Conservation (phyloP, 1,284 basidiomycete species). For the Marasmius sp. region DNA sequence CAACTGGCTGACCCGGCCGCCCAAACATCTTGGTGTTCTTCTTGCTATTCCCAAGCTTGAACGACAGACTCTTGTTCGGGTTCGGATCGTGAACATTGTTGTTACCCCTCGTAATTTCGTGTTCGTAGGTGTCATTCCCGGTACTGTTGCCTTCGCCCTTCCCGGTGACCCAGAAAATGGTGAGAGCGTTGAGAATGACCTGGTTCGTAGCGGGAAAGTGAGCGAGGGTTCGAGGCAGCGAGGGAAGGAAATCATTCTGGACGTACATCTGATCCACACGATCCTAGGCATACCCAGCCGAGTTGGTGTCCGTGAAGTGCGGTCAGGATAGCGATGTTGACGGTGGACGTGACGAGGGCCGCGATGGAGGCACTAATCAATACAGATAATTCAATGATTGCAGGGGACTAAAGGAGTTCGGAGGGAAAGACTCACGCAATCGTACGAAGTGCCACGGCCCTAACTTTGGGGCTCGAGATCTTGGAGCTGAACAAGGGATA, state of each 20-base stretch:
- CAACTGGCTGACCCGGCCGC: too few species aligned
- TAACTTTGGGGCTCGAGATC: not conserved
- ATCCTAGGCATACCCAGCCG: not conserved
- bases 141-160: not conserved
- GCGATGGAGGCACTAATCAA: not conserved
- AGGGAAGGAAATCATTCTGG: too few species aligned
- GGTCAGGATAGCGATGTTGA: not conserved
- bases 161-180: not conserved
- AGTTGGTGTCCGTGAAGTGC: not conserved
- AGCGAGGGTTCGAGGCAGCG: too few species aligned
- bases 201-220: too few species aligned
- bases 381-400: not conserved
- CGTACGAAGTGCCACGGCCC: not conserved
- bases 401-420: not conserved
- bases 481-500: not conserved
- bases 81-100: not conserved
- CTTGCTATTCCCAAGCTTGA: not conserved
- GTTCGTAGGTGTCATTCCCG: not conserved
- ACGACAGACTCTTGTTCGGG: not conserved
- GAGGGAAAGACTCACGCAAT: not conserved
- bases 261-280: not conserved
- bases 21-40: not conserved
- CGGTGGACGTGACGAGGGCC: not conserved
- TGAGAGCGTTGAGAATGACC: not conserved
- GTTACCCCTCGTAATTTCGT: not conserved